A percentile compares a stretch with the other conserved stretches of the same genome.
These are phyloP conservation scores for Syzygium syzygioides DNA, from an alignment of 441 rosid genomes.

Conservation along the genomic window DNA sequence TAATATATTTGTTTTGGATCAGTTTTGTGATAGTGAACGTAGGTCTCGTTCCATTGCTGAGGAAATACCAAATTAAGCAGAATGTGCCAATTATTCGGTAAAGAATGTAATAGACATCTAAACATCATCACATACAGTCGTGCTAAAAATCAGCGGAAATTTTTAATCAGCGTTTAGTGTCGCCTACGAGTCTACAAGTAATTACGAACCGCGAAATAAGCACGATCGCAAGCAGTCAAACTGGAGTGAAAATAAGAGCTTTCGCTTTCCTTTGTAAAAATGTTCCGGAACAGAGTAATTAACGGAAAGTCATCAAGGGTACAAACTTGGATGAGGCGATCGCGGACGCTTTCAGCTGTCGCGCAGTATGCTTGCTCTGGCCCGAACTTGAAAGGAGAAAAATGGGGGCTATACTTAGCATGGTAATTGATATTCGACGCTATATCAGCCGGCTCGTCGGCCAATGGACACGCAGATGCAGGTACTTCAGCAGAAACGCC, in stretches of 20 bases:
- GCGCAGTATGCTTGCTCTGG: slow-evolving; percentile 90
- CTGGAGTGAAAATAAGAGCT: background rate
- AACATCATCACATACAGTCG: background rate
- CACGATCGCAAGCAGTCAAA: background rate
- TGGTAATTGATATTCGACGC: slow-evolving; percentile 85
- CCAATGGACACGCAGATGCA: slow-evolving; percentile 55
- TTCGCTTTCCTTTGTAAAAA: background rate
- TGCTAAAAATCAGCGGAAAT: background rate
- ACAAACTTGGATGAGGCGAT: slow-evolving; percentile 72
- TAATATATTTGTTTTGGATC: slow-evolving; percentile 94
- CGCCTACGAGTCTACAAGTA: background rate
- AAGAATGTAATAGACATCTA: background rate
- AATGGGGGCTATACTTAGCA: slow-evolving; percentile 80
- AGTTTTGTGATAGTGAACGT: slow-evolving; percentile 63
- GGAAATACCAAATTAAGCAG: slow-evolving; percentile 3
- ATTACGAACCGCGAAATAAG: background rate
- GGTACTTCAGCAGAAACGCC: slow-evolving; percentile 35
- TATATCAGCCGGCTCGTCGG: slow-evolving; percentile 49
- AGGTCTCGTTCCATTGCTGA: slow-evolving; percentile 97
- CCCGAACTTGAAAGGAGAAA: slow-evolving; percentile 85
- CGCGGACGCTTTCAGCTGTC: slow-evolving; percentile 88
- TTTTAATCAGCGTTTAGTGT: background rate
- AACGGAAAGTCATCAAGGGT: background rate
- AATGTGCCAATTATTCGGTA: background rate
- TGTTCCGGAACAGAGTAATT: background rate